These are phyloP conservation scores for Calonectria pteridis DNA, from an alignment of 2,329 filamentous ascomycete genomes.

Conservation along the genomic window DNA sequence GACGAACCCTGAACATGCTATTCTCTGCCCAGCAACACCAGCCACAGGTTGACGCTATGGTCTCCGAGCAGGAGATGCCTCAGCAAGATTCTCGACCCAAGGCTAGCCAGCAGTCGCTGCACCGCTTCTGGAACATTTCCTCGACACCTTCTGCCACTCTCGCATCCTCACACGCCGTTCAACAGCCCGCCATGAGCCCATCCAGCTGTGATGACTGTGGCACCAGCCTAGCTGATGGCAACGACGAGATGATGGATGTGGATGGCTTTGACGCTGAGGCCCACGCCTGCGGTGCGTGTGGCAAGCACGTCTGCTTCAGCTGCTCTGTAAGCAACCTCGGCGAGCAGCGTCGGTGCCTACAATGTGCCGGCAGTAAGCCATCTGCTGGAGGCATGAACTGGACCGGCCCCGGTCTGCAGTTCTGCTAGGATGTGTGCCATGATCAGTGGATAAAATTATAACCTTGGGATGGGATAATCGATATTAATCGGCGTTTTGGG, in stretches of 20 bases:
- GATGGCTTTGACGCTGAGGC: constrained; percentile 47
- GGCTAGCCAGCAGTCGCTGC: constrained; percentile 63
- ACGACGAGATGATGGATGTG: constrained; percentile 54
- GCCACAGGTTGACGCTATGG: constrained; percentile 25
- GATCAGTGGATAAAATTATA: neutral
- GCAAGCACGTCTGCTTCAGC: constrained; percentile 68
- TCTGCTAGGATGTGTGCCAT: constrained; percentile 36
- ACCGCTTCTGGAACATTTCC: constrained; percentile 72
- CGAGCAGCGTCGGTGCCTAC: constrained; percentile 64
- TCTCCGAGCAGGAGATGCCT: constrained; percentile 21
- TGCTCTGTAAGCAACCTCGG: constrained; percentile 72
- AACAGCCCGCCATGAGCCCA: constrained; percentile 34
- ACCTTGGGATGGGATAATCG: constrained; percentile 14
- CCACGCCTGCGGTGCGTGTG: constrained; percentile 62
- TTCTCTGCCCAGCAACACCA: constrained; percentile 65
- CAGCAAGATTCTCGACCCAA: constrained; percentile 20
- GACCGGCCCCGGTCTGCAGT: constrained; percentile 31
- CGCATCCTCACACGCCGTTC: constrained; percentile 38
- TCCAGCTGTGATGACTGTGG: constrained; percentile 69
- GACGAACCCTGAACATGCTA: constrained; percentile 69
- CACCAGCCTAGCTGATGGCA: constrained; percentile 37
- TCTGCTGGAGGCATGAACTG: constrained; percentile 35
- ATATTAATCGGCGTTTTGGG: constrained; percentile 19
- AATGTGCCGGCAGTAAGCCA: constrained; percentile 59
- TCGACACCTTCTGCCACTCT: constrained; percentile 48